phyloP scores from a whole-genome alignment of 306 rosid species.

The Medicago ruthenica region DNA sequence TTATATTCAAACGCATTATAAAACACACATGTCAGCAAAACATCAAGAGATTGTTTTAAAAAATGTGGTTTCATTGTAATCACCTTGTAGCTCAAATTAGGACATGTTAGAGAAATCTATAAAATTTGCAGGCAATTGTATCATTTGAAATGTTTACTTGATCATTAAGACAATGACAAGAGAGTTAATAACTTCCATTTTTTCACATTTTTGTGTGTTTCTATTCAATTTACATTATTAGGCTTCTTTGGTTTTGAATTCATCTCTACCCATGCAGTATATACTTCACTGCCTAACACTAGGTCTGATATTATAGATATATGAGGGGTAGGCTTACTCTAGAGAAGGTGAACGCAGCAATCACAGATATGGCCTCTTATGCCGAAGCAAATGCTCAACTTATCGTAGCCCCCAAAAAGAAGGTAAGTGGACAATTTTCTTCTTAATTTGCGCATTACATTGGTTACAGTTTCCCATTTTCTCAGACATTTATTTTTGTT shows the following conservation, averaged over 20 bases:
- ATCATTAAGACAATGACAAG: constrained; percentile 12
- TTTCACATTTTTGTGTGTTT: neutral
- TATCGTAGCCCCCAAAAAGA: constrained; percentile 78
- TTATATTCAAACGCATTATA: constrained; percentile 8
- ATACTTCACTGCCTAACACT: constrained; percentile 22
- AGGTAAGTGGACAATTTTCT: constrained; percentile 53
- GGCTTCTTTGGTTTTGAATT: constrained; percentile 3
- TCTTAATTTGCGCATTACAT: constrained; percentile 33
- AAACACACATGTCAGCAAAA: constrained; percentile 15
- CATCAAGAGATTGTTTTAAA: constrained; percentile 5
- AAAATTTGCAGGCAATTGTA: neutral
- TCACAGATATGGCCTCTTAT: constrained; percentile 80
- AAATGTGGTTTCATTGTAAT: constrained; percentile 4
- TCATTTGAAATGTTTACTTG: constrained; percentile 26
- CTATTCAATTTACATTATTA: neutral
- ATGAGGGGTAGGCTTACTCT: constrained; percentile 97
- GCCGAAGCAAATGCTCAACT: constrained; percentile 88
- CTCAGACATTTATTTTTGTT: constrained; percentile 46
- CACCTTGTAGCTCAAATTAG: constrained; percentile 13
- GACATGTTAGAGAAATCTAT: neutral
- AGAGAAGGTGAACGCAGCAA: constrained; percentile 88
- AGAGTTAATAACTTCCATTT: neutral
- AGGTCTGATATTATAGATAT: constrained; percentile 59
- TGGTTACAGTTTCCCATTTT: constrained; percentile 15
- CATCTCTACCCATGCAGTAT: constrained; percentile 29